Evolutionary conservation across 257 asterid species (phyloP).

Genomic region (Forsythia viridissima): DNA sequence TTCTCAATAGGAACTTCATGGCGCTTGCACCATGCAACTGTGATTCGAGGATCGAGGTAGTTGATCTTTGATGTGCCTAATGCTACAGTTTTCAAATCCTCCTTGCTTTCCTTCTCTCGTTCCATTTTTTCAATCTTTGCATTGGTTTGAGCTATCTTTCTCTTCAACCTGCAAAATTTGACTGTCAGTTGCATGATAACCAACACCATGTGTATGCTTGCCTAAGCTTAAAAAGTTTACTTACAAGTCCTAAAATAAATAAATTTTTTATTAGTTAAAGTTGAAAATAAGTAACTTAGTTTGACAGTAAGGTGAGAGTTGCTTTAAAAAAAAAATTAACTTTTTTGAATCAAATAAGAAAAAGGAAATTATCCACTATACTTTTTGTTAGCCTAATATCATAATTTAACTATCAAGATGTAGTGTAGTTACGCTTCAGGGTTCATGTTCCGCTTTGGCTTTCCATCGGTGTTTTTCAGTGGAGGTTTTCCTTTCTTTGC

Average conservation of each 20-base stretch:
- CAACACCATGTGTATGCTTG: constrained; percentile 7
- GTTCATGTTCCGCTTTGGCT: constrained; percentile 73
- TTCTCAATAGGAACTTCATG: constrained; percentile 96
- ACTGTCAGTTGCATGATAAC: constrained; percentile 24
- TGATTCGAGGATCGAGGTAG: constrained; percentile 95
- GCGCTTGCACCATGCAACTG: constrained; percentile 99
- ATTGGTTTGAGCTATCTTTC: constrained; percentile 68
- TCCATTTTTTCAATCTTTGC: constrained; percentile 80
- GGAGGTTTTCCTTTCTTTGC: constrained; percentile 91
- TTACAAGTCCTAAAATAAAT: too few relatives aligned
- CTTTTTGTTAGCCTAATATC: too few relatives aligned
- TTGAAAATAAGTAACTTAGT: too few relatives aligned
- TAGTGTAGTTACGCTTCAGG: constrained; percentile 72
- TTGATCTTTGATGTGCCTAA: constrained; percentile 96
- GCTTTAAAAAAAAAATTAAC: too few relatives aligned
- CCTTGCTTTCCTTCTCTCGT: constrained; percentile 75
- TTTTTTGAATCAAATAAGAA: too few relatives aligned
- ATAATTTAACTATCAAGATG: background rate
- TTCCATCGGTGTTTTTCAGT: constrained; percentile 72
- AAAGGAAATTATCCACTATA: too few relatives aligned
- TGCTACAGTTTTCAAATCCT: constrained; percentile 85
- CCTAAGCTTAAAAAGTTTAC: too few relatives aligned
- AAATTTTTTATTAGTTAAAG: too few relatives aligned
- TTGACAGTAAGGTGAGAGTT: too few relatives aligned
- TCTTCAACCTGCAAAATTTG: constrained; percentile 65